A percentile compares a stretch with the other conserved stretches of the same genome.
phyloP scores from a whole-genome alignment of 495 filamentous ascomycete species.

The Daldinia grandis region DNA sequence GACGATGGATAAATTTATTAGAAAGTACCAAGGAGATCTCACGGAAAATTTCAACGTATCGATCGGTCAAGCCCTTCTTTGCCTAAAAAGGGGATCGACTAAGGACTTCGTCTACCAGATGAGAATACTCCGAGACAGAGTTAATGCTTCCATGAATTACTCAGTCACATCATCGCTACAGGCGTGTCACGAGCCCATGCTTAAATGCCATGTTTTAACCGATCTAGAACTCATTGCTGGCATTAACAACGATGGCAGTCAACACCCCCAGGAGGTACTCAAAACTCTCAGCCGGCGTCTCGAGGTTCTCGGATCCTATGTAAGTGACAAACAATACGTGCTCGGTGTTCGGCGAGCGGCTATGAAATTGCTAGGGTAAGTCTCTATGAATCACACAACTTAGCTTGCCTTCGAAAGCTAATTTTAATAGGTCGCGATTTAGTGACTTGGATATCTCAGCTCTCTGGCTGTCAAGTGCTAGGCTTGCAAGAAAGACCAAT shows the following conservation, averaged over 20 bases:
- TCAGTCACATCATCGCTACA: conserved; percentile 80
- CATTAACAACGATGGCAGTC: conserved; percentile 46
- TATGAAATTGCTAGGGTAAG: conserved; percentile 77
- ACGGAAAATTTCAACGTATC: conserved; percentile 83
- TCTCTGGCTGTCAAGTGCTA: conserved; percentile 85
- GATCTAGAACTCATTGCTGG: conserved; percentile 85
- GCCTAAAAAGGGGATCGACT: conserved; percentile 63
- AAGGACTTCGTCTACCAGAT: conserved; percentile 67
- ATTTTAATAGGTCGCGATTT: conserved; percentile 54
- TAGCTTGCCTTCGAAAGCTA: conserved; percentile 42
- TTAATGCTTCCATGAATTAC: conserved; percentile 75
- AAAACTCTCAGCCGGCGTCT: conserved; percentile 75
- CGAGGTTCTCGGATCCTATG: conserved; percentile 84
- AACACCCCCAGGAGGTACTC: conserved; percentile 58
- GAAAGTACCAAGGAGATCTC: conserved; percentile 55
- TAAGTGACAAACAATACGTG: conserved; percentile 91
- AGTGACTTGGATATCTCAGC: conserved; percentile 76
- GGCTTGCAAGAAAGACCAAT: conserved; percentile 83
- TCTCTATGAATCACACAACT: conserved; percentile 20
- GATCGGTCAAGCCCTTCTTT: conserved; percentile 75
- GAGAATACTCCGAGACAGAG: conserved; percentile 69
- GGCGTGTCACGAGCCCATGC: conserved; percentile 79
- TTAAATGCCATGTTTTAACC: conserved; percentile 84
- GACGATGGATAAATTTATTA: conserved; percentile 73
- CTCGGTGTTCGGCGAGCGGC: conserved; percentile 85